Percentiles rank a stretch among this genome's conserved stretches.
These are phyloP conservation scores for Avena sativa DNA, from an alignment of 176 grass and related monocot genomes.

Conservation along the genomic window DNA sequence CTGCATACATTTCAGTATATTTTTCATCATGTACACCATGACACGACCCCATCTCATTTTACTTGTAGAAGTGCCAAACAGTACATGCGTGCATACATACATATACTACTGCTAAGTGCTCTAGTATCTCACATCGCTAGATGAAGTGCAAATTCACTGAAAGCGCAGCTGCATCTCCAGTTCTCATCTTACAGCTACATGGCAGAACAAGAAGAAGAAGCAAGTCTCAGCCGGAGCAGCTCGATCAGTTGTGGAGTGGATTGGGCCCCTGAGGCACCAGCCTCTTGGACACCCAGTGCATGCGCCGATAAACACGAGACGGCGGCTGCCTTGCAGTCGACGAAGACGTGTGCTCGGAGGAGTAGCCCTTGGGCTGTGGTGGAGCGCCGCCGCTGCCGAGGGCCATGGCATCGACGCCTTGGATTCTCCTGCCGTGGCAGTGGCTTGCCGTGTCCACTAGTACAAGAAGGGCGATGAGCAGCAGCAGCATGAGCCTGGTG, in stretches of 20 bases:
- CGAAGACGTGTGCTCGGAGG: not conserved
- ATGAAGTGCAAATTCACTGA: not conserved
- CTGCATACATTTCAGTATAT: slow-evolving; percentile 13
- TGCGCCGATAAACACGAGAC: slow-evolving; percentile 7
- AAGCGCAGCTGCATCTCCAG: not conserved
- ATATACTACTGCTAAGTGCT: not conserved
- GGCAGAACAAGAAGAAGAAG: not conserved
- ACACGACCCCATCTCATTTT: not conserved
- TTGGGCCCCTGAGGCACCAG: slow-evolving; percentile 80
- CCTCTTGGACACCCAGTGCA: slow-evolving; percentile 63
- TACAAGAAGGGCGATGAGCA: slow-evolving; percentile 49
- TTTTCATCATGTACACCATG: not conserved
- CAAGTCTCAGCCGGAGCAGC: not conserved
- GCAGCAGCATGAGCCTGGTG: slow-evolving; percentile 5
- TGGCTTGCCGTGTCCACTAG: slow-evolving; percentile 22
- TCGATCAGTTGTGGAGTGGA: slow-evolving; percentile 78
- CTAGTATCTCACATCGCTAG: not conserved
- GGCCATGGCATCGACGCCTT: not conserved
- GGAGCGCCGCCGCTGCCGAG: not conserved
- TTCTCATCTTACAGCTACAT: not conserved
- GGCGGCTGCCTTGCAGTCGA: not conserved
- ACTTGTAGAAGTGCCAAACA: not conserved
- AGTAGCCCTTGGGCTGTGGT: slow-evolving; percentile 11
- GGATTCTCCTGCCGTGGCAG: slow-evolving; percentile 39
- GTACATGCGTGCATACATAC: not conserved